These are phyloP conservation scores for Tritrichomonas foetus DNA, from an alignment of 208 protist species.

Conservation along the genomic window DNA sequence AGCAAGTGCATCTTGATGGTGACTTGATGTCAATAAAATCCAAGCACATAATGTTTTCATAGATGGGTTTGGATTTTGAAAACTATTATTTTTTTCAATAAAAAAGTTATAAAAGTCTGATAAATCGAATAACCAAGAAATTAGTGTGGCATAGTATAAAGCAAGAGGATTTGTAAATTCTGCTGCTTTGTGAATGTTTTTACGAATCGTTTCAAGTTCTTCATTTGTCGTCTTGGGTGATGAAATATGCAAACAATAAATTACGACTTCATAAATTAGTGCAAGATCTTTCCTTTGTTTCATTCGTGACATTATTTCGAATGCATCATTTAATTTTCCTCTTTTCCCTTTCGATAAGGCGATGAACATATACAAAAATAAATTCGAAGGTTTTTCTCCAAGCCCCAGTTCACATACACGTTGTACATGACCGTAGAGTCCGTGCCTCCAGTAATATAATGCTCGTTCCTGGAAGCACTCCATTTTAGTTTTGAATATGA, in stretches of 20 bases:
- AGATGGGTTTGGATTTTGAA: too few relatives aligned
- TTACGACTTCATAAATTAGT: neutral
- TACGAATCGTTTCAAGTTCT: too few relatives aligned
- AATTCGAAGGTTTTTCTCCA: neutral
- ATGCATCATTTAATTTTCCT: neutral
- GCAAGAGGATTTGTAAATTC: too few relatives aligned
- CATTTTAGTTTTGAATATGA: neutral
- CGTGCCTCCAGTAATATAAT: conserved; percentile 39
- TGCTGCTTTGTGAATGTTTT: too few relatives aligned
- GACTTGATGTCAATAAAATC: neutral
- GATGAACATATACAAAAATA: neutral
- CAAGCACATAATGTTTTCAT: neutral
- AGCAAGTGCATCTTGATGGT: neutral
- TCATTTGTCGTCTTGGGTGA: neutral
- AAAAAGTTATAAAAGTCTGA: too few relatives aligned
- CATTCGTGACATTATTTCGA: neutral
- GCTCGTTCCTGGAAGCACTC: neutral
- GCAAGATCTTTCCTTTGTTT: neutral
- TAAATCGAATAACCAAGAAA: too few relatives aligned
- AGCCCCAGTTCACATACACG: neutral
- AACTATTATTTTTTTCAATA: too few relatives aligned
- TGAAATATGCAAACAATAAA: neutral
- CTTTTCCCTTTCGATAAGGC: neutral
- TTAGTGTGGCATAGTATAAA: too few relatives aligned
- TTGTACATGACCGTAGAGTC: neutral